These are phyloP conservation scores for Fonsecaea erecta DNA, from an alignment of 2,329 filamentous ascomycete species.

Conservation along the genomic window DNA sequence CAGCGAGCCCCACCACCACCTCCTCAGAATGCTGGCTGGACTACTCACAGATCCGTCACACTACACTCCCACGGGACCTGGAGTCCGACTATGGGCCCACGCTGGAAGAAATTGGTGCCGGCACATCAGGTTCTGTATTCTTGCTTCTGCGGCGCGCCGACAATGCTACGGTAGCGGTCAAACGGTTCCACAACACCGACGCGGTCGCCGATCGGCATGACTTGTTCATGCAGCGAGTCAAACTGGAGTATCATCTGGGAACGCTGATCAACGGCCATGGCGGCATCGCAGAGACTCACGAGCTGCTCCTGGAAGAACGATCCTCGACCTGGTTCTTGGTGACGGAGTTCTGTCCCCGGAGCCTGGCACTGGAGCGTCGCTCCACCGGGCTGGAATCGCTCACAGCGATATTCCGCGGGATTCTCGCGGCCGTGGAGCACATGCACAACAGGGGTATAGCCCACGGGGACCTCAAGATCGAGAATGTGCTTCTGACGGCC, in stretches of 20 bases:
- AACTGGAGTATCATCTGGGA: slow-evolving; percentile 7
- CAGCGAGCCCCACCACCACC: not conserved
- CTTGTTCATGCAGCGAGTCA: not conserved
- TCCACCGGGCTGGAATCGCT: not conserved
- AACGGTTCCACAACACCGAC: not conserved
- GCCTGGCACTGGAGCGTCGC: not conserved
- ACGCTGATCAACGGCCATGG: not conserved
- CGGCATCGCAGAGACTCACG: not conserved
- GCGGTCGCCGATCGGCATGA: not conserved
- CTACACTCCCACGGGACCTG: not conserved
- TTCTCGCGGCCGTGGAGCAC: not conserved
- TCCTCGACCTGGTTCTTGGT: slow-evolving; percentile 3
- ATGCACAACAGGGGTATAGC: not conserved
- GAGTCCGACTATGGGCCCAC: not conserved
- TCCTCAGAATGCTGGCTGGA: not conserved
- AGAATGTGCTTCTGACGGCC: slow-evolving; percentile 3
- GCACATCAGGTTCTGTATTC: slow-evolving; percentile 3
- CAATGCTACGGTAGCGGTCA: slow-evolving; percentile 10
- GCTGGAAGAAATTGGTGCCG: not conserved
- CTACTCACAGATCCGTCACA: slow-evolving; percentile 1
- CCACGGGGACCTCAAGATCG: slow-evolving; percentile 6
- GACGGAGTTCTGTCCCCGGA: slow-evolving; percentile 2
- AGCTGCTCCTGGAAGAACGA: not conserved
- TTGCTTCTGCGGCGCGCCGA: slow-evolving; percentile 1
- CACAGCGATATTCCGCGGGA: not conserved